A percentile compares a stretch with the other conserved stretches of the same genome.
Conservation (phyloP, 2,329 filamentous ascomycete genomes). For the Fusarium sambucinum region DNA sequence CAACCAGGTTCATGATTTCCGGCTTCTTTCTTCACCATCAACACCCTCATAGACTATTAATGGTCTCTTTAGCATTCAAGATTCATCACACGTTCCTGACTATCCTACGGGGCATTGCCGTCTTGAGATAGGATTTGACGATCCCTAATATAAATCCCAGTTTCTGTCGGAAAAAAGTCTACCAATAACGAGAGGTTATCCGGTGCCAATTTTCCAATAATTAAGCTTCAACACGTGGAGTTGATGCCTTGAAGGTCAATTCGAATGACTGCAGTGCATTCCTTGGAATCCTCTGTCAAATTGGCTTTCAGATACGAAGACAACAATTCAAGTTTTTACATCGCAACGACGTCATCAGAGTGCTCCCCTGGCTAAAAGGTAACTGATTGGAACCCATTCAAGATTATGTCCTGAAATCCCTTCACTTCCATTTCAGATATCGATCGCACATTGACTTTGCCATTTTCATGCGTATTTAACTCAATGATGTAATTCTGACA, state of each 20-base stretch:
- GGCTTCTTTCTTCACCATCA: not conserved
- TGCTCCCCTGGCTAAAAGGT: constrained; percentile 2
- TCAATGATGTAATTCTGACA: constrained; percentile 28
- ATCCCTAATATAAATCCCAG: constrained; percentile 40
- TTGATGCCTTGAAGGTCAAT: constrained; percentile 15
- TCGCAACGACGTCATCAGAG: constrained; percentile 40
- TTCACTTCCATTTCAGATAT: not conserved
- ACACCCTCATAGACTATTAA: not conserved
- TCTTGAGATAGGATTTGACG: constrained; percentile 43
- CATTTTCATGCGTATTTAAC: not conserved
- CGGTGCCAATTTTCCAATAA: constrained; percentile 27
- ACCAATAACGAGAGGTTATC: constrained; percentile 39
- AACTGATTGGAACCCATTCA: constrained; percentile 1
- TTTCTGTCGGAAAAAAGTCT: constrained; percentile 37
- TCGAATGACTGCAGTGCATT: constrained; percentile 2
- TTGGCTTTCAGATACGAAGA: constrained; percentile 1
- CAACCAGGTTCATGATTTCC: not conserved
- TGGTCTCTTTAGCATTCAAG: constrained; percentile 22
- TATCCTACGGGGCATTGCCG: constrained; percentile 38
- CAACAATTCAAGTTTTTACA: constrained; percentile 22
- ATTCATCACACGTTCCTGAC: constrained; percentile 45
- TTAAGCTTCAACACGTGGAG: constrained; percentile 25
- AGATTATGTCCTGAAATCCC: constrained; percentile 2
- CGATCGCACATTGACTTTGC: constrained; percentile 14
- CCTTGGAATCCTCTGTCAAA: constrained; percentile 1